These are phyloP conservation scores for Trichoderma guizhouense DNA, from an alignment of 2,329 filamentous ascomycete species.

Conservation along the genomic window DNA sequence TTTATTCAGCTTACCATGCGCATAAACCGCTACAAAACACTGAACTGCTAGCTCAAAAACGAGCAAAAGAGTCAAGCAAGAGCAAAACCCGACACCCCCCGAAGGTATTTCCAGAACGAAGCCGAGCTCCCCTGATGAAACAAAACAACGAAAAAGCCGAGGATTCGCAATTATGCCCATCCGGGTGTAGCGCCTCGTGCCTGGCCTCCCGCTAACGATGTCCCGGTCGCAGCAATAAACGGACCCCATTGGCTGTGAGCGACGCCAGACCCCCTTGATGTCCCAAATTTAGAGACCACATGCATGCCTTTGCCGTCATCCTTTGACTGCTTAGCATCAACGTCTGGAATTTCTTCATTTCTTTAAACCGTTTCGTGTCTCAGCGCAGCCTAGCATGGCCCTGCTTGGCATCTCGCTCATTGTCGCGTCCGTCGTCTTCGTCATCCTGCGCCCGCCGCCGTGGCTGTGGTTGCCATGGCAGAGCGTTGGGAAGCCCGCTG, in stretches of 20 bases:
- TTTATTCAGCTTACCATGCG: neutral
- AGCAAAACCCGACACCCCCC: neutral
- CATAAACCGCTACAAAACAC: neutral
- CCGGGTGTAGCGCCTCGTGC: neutral
- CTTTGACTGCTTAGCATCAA: neutral
- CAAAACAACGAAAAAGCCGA: constrained; percentile 8
- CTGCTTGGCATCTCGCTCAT: constrained; percentile 60
- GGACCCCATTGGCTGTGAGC: neutral
- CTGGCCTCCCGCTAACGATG: neutral
- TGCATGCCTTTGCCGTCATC: constrained; percentile 15
- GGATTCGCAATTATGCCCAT: neutral
- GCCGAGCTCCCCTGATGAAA: constrained; percentile 4
- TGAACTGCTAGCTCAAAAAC: neutral
- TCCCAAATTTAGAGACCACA: constrained; percentile 15
- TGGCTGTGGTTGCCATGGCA: constrained; percentile 39
- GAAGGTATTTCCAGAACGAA: neutral
- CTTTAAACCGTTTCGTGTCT: neutral
- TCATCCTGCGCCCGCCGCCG: constrained; percentile 52
- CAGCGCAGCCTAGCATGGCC: constrained; percentile 41
- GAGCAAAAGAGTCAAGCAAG: neutral
- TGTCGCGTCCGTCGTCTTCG: constrained; percentile 56
- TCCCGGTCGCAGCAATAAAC: neutral
- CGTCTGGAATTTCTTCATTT: constrained; percentile 2
- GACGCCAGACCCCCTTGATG: neutral
- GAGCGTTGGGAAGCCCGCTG: constrained; percentile 1